phyloP scores from a whole-genome alignment of 495 filamentous ascomycete genomes.

The Penicillium alfredii region DNA sequence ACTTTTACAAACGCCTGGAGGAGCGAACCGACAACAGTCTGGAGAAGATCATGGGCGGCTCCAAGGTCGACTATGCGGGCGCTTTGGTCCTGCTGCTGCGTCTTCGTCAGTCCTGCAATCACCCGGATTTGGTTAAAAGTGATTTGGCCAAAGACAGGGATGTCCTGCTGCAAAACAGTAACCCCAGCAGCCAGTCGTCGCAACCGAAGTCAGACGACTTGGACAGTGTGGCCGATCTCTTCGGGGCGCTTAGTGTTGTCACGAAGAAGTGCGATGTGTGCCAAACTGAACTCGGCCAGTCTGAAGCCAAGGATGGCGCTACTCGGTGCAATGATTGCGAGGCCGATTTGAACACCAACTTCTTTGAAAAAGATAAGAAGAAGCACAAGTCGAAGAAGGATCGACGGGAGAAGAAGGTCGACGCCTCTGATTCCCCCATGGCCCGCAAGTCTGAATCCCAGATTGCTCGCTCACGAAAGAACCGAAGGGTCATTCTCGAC shows the following conservation, averaged over 20 bases:
- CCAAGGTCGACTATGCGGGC: conserved; percentile 68
- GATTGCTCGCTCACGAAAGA: conserved; percentile 40
- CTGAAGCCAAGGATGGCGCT: conserved; percentile 51
- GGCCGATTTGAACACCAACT: conserved; percentile 51
- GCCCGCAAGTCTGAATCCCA: conserved; percentile 16
- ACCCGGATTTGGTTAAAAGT: conserved; percentile 76
- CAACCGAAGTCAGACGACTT: conserved; percentile 54
- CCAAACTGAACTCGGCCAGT: conserved; percentile 57
- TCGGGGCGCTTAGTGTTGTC: conserved; percentile 76
- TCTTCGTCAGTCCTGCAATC: conserved; percentile 89
- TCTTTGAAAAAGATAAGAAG: conserved; percentile 35
- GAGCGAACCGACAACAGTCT: conserved; percentile 77
- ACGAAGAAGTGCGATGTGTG: conserved; percentile 87
- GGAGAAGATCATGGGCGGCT: conserved; percentile 76
- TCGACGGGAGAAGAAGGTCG: conserved; percentile 20
- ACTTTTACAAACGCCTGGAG: conserved; percentile 81
- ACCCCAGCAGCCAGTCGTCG: conserved; percentile 38
- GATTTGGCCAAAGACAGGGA: conserved; percentile 85
- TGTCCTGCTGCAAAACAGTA: conserved; percentile 59
- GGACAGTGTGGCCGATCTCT: conserved; percentile 77
- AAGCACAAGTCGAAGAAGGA: conserved; percentile 41
- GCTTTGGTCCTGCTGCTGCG: conserved; percentile 85
- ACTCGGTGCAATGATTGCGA: conserved; percentile 70
- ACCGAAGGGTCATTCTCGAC: conserved; percentile 52
- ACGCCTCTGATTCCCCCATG: conserved; percentile 16